Base-by-base conservation (phyloP, 2,329 filamentous ascomycete genomes). In the Sporothrix mexicana region DNA sequence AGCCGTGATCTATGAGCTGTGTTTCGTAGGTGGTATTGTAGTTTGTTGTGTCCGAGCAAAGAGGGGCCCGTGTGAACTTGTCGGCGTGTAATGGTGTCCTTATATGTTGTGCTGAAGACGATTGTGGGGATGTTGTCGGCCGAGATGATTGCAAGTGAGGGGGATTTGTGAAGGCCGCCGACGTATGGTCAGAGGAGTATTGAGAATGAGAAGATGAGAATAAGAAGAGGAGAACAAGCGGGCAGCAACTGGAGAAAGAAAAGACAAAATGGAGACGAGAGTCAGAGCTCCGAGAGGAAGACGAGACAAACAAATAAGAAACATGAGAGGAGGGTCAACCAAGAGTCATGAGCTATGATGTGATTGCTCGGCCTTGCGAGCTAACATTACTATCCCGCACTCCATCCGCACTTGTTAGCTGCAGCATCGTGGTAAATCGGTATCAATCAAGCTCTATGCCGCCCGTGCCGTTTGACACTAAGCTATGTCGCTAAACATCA, bases 271-370 rank as follows among this genome's bases (percentile, higher is more conserved):
- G 30, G 30, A 36, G 30, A 36, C 5, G 30, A 55, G 20, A 55
- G 20, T 55, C 20, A 55, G 51, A 25, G 20, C 9, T 51, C 47
- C 9, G 12, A 8, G 20, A 55, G 25, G n/a, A 25, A 59, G 36
- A 59, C 15, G 25, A 13, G 43, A 36, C 59, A 23, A 43, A 45
- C 43, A 36, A 43, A 62, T 20, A 45, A 36, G 30, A 45, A 43
- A 25, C 30, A n/a, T 6, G 0, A 30, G 43, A 66, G 17, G 12
- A 4, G 13, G 20, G 12, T 25, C 20, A 13, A 20, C n/a, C 41
- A 49, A 15, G 13, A 49, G 59, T 20, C 41, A 30, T 43, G 43
- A 66, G 62, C 43, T 66, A 49, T 66, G 62, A 66, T 10, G 62
- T 49, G 62, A 43, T 66, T 66, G 20, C 62, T 49, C 43, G 43